Conservation (phyloP, 1,139 yeast genomes). For the Sugiyamaella sp. region DNA sequence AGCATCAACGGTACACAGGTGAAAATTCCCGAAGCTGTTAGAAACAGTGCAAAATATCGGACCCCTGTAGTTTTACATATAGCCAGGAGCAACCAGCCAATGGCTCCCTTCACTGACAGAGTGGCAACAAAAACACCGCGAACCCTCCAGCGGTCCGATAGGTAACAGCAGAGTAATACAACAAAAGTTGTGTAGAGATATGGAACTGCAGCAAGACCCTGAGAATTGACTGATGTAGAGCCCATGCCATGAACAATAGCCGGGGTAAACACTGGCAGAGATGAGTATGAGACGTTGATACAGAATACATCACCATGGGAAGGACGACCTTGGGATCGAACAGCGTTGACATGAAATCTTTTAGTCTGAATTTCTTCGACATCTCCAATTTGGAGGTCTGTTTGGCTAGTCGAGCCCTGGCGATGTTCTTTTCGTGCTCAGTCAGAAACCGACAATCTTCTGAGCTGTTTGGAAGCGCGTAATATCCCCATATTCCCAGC, state of each 20-base stretch:
- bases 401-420: slow-evolving; percentile 29
- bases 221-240: slow-evolving; percentile 35
- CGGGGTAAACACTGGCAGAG: slow-evolving; percentile 40
- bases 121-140: slow-evolving; percentile 32
- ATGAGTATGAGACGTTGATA: slow-evolving; percentile 35
- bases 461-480: slow-evolving; percentile 50
- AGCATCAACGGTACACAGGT: slow-evolving; percentile 35
- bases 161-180: slow-evolving; percentile 24
- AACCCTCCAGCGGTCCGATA: slow-evolving; percentile 29
- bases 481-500: slow-evolving; percentile 38
- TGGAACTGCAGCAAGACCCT: slow-evolving; percentile 43
- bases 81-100: slow-evolving; percentile 36
- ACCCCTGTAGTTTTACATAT: slow-evolving; percentile 30
- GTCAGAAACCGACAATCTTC: slow-evolving; percentile 40
- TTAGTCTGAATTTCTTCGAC: slow-evolving; percentile 21
- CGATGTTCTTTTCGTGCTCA: slow-evolving; percentile 32
- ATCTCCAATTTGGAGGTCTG: slow-evolving; percentile 30
- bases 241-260: slow-evolving; percentile 42
- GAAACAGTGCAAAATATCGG: slow-evolving; percentile 35
- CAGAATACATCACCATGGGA: slow-evolving; percentile 33
- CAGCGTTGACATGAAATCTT: slow-evolving; percentile 27
- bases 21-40: slow-evolving; percentile 38
- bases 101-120: slow-evolving; percentile 29
- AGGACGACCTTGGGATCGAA: slow-evolving; percentile 30
- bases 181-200: slow-evolving; percentile 42